These are phyloP conservation scores for Geotrichum ghanense DNA, from an alignment of 805 yeast genomes.

Conservation along the genomic window DNA sequence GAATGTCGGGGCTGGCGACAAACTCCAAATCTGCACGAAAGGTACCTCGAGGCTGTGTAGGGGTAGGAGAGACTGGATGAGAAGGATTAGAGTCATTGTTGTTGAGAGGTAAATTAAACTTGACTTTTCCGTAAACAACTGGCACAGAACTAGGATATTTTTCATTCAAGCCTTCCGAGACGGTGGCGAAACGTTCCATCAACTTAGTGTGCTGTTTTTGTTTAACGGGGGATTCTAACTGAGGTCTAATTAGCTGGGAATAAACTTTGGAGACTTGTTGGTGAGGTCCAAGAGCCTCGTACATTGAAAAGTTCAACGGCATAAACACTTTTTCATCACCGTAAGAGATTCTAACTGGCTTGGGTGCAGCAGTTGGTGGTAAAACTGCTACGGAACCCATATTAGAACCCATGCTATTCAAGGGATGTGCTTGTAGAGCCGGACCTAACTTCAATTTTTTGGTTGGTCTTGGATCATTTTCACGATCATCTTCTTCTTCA, in stretches of 20 bases:
- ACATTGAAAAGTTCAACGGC: slow-evolving; percentile 20
- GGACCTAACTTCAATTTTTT: slow-evolving; percentile 1
- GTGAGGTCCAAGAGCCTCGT: slow-evolving; percentile 9
- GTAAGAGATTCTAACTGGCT: background rate
- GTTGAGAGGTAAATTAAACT: background rate
- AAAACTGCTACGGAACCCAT: no score
- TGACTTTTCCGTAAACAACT: slow-evolving; percentile 23
- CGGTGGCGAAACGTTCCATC: slow-evolving; percentile 19
- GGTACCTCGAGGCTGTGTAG: slow-evolving; percentile 1
- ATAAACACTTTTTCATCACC: slow-evolving; percentile 5
- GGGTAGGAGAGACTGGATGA: background rate
- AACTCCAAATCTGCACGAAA: slow-evolving; percentile 1
- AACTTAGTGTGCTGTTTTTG: slow-evolving; percentile 18
- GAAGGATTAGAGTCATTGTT: background rate
- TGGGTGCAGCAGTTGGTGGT: slow-evolving; percentile 1
- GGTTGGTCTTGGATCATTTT: background rate
- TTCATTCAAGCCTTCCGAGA: slow-evolving; percentile 12
- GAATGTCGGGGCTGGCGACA: background rate
- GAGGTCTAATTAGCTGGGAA: slow-evolving; percentile 25
- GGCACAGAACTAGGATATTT: slow-evolving; percentile 14
- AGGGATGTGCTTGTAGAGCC: slow-evolving; percentile 5
- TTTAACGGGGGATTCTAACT: slow-evolving; percentile 24
- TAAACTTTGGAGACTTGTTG: slow-evolving; percentile 16
- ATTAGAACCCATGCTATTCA: slow-evolving; percentile 3
- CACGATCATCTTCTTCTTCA: background rate